Evolutionary conservation across 163 green algal species (phyloP).

Genomic region (Prototheca cutis): DNA sequence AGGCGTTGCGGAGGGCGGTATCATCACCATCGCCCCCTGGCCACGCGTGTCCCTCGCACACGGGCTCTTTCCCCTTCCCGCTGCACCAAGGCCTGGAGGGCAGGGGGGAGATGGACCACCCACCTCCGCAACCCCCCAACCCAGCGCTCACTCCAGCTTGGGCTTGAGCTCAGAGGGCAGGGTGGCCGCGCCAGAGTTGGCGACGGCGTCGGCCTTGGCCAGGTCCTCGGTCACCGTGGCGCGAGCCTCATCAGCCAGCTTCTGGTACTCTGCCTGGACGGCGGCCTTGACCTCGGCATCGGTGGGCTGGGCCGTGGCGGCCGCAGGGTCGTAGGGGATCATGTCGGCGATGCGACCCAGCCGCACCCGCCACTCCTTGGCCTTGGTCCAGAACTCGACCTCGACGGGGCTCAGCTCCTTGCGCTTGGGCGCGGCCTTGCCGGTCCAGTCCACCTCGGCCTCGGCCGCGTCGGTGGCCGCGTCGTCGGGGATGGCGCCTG

Average conservation of each 20-base stretch:
- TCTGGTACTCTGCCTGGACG: conserved; percentile 4
- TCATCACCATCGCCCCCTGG: too few relatives aligned
- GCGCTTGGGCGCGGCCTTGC: neutral
- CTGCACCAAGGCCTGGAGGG: too few relatives aligned
- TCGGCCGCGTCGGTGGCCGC: neutral
- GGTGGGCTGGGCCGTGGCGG: neutral
- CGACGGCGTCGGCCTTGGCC: conserved; percentile 1
- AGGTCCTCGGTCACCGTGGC: conserved; percentile 18
- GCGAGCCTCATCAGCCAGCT: conserved; percentile 10
- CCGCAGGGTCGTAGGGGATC: neutral
- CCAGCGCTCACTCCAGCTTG: conserved; percentile 18
- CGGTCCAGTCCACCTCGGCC: neutral
- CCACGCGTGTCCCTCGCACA: too few relatives aligned
- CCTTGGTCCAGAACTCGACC: neutral
- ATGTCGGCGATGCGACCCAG: neutral
- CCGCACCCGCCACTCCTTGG: neutral
- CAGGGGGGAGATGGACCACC: too few relatives aligned
- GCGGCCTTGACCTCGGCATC: neutral
- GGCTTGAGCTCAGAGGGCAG: conserved; percentile 16
- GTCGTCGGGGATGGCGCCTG: neutral
- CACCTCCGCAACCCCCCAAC: too few relatives aligned
- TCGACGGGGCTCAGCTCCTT: neutral
- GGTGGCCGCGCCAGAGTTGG: neutral
- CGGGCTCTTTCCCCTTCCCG: too few relatives aligned
- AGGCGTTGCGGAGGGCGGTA: too few relatives aligned